Conservation (phyloP, 202 grass and related monocot species). For the Bolboschoenoplectus hybrid region DNA sequence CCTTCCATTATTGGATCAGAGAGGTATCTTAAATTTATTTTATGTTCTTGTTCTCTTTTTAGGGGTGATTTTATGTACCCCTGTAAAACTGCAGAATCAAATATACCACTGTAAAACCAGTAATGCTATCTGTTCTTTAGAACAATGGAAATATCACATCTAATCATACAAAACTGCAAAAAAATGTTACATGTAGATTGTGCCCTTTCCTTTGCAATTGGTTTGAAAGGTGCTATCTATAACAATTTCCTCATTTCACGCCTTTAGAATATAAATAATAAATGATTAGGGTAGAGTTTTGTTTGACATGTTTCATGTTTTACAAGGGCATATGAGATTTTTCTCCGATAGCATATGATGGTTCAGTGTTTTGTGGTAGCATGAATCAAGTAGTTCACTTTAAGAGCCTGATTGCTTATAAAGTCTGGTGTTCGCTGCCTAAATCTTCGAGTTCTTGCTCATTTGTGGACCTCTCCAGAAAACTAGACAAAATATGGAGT, state of each 20-base stretch:
- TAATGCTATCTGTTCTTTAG: background rate
- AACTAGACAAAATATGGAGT: background rate
- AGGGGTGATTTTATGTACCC: background rate
- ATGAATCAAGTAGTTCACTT: background rate
- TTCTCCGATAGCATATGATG: background rate
- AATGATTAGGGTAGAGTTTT: background rate
- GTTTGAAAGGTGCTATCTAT: background rate
- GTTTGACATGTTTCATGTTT: background rate
- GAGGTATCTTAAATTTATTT: constrained; percentile 49
- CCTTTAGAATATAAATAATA: background rate
- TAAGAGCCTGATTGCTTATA: background rate
- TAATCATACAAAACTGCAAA: background rate
- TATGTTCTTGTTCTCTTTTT: background rate
- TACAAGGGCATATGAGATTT: constrained; percentile 3
- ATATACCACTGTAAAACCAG: constrained; percentile 10
- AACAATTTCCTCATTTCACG: background rate
- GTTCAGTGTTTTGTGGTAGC: background rate
- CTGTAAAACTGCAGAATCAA: background rate
- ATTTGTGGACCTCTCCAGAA: constrained; percentile 11
- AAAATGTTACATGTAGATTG: background rate
- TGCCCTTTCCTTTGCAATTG: background rate
- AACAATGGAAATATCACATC: background rate
- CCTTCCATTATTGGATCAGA: constrained; percentile 91
- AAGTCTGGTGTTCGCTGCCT: background rate
- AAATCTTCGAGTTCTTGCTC: background rate